Evolutionary conservation across 306 rosid genomes (phyloP), one percentile per base, ranked within the genome.

Genomic region (Cajanus cajan): DNA sequence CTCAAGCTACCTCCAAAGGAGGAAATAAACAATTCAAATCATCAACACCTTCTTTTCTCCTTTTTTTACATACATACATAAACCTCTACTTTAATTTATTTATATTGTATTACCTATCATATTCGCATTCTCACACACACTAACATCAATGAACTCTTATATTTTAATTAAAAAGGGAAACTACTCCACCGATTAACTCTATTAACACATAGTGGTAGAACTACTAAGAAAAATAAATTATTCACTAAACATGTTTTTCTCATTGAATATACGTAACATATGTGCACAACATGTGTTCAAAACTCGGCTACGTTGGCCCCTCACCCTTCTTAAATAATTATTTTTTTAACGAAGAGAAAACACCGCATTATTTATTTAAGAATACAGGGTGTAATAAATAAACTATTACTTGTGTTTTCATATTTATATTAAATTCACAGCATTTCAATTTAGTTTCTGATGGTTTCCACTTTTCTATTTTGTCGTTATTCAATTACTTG

Each of bases 21-120:
- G 12, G 24, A 45, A 68, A 58, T 34, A 61, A 47, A 58, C 18
- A 33, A 76, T 65, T 76, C 78, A 69, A 78, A 55, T n/a, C 47
- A 54, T 50, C 74, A 65, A 77, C 33, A 6, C 11, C 66, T 36
- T 36, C 54, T 39, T 65, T 50, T 48, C 41, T 13, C 10, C 36
- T 16, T 74, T 59, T 24, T 51, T 58, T 1, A 22, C 63, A 57
- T 22, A 57, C n/a, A 22, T 31, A 31, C 18, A n/a, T n/a, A n/a
- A n/a, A n/a, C n/a, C n/a, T n/a, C n/a, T n/a, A n/a, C n/a, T n/a
- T n/a, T n/a, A n/a, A n/a, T 24, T 68, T 15, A 44, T 70, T 34
- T 71, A 12, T 36, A 1, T 31, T 31, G 4, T 55, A 14, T 54
- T 54, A 9, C 39, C 10, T 39, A 5, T 73, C 39, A 39, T 55